Evolutionary conservation across 2,329 filamentous ascomycete species (phyloP).

Genomic region (Nectriaceae sp.): DNA sequence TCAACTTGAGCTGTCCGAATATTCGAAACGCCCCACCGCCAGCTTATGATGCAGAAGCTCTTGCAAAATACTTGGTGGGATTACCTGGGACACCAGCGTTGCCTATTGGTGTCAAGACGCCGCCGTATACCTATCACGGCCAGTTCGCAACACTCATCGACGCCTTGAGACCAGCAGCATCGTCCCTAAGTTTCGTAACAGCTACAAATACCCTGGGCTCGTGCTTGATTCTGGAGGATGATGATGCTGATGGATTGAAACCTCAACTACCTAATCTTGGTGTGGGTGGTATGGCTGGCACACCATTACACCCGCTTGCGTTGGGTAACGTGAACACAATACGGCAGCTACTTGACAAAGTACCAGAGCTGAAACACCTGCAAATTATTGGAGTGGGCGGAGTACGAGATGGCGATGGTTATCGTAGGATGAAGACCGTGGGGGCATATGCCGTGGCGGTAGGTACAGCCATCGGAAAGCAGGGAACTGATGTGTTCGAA

Average conservation of each 20-base stretch:
- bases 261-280: conserved; percentile 57
- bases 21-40: conserved; percentile 69
- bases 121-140: conserved; percentile 71
- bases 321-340: conserved; percentile 75
- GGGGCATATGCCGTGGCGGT: conserved; percentile 69
- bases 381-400: conserved; percentile 73
- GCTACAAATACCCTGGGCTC: conserved; percentile 73
- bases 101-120: conserved; percentile 68
- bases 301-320: conserved; percentile 71
- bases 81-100: conserved; percentile 42
- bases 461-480: conserved; percentile 67
- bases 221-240: conserved; percentile 56
- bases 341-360: conserved; percentile 56
- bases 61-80: conserved; percentile 56
- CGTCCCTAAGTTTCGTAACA: conserved; percentile 65
- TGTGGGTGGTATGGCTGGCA: conserved; percentile 72
- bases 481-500: conserved; percentile 63
- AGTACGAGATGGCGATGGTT: conserved; percentile 65
- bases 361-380: conserved; percentile 52
- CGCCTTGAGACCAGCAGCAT: conserved; percentile 44
- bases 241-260: conserved; percentile 2
- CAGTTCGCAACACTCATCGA: conserved; percentile 62
- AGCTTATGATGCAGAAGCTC: conserved; percentile 59
- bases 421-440: conserved; percentile 63
- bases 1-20: conserved; percentile 80